Conservation (phyloP, 768 basidiomycete genomes). For the Peribolospora baueri region DNA sequence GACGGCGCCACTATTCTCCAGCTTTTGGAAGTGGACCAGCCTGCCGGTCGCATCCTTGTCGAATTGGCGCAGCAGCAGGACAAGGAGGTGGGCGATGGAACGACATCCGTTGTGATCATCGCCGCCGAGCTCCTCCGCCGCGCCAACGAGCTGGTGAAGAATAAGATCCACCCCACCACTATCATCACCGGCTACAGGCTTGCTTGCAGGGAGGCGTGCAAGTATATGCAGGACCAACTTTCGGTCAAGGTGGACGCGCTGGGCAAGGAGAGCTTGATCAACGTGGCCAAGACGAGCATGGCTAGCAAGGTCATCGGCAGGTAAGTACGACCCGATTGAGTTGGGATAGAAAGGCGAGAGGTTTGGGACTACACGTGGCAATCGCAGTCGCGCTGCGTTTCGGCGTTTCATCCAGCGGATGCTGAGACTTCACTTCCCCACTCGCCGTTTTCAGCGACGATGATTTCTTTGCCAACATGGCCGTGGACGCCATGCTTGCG, state of each 20-base stretch:
- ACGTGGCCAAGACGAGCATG: conserved; percentile 96
- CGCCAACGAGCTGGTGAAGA: conserved; percentile 92
- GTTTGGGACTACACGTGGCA: too few species aligned
- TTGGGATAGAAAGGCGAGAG: neutral
- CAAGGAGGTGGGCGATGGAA: conserved; percentile 97
- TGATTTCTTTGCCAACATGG: conserved; percentile 92
- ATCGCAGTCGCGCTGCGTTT: neutral
- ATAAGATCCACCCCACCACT: conserved; percentile 95
- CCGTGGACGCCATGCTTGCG: conserved; percentile 93
- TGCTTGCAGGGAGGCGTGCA: conserved; percentile 88
- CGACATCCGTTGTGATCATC: conserved; percentile 91
- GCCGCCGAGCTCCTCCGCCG: conserved; percentile 89
- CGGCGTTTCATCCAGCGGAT: conserved; percentile 1
- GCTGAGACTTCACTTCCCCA: neutral
- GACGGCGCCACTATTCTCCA: conserved; percentile 98
- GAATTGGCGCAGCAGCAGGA: conserved; percentile 95
- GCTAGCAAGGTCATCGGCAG: conserved; percentile 92
- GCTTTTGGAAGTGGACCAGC: conserved; percentile 79
- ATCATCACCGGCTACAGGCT: conserved; percentile 96
- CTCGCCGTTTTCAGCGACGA: conserved; percentile 41
- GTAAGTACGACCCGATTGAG: conserved; percentile 28
- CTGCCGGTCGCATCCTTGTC: conserved; percentile 89
- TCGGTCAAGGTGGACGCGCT: conserved; percentile 79
- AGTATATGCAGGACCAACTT: conserved; percentile 91
- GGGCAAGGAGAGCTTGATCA: conserved; percentile 77